A percentile compares a stretch with the other conserved stretches of the same genome.
Evolutionary conservation across 257 asterid genomes (phyloP).

Genomic region (Eucommia ulmoides): DNA sequence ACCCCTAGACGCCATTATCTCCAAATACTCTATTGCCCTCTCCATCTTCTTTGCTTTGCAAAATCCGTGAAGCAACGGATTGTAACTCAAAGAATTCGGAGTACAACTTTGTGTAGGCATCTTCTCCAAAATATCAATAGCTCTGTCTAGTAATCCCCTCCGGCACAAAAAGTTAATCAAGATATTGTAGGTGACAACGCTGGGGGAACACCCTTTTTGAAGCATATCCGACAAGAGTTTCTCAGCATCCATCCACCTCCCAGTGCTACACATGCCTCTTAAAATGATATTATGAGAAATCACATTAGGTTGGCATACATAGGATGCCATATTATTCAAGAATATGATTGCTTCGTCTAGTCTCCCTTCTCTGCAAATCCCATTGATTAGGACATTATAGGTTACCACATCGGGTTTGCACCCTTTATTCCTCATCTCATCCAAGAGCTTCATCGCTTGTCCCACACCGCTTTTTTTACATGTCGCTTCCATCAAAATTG

Average conservation of each 20-base stretch:
- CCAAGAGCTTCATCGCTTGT: slow-evolving; percentile 69
- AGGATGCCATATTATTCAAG: slow-evolving; percentile 45
- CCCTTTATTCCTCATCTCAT: slow-evolving; percentile 71
- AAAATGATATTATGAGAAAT: slow-evolving; percentile 65
- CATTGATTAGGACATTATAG: slow-evolving; percentile 67
- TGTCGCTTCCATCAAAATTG: slow-evolving; percentile 73
- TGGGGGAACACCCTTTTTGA: slow-evolving; percentile 65
- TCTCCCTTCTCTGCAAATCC: slow-evolving; percentile 78
- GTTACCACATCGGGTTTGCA: slow-evolving; percentile 78
- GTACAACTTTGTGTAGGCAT: slow-evolving; percentile 74
- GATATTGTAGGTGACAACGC: slow-evolving; percentile 77
- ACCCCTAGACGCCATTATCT: slow-evolving; percentile 66
- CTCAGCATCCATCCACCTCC: slow-evolving; percentile 93
- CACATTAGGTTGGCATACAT: slow-evolving; percentile 75
- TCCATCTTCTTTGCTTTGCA: slow-evolving; percentile 88
- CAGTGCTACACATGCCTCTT: slow-evolving; percentile 76
- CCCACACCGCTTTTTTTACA: slow-evolving; percentile 60
- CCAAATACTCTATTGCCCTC: slow-evolving; percentile 70
- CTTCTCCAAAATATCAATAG: slow-evolving; percentile 62
- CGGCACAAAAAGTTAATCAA: slow-evolving; percentile 70
- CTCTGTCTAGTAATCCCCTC: slow-evolving; percentile 55
- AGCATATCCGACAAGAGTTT: slow-evolving; percentile 65
- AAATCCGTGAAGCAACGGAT: slow-evolving; percentile 74
- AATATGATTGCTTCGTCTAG: slow-evolving; percentile 68
- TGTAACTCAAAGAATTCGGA: slow-evolving; percentile 76